phyloP scores from a whole-genome alignment of 164 flowering plant species.

The Berberis vulgaris region DNA sequence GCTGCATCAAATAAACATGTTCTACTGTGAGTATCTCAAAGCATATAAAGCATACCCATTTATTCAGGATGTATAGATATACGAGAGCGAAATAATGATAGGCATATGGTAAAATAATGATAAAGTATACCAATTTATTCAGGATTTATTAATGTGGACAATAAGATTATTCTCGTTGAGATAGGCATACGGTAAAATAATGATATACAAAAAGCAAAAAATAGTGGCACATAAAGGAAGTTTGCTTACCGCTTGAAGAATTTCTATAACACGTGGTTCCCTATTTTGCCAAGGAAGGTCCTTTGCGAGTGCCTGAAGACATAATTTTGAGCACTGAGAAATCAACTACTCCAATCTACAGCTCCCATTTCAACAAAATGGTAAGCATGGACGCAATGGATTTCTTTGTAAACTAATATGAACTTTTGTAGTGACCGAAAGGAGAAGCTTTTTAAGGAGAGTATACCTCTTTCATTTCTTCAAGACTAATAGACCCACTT shows the following conservation, averaged over 20 bases:
- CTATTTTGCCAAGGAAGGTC: constrained; percentile 93
- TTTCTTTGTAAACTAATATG: not conserved
- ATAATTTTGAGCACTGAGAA: not conserved
- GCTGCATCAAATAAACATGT: constrained; percentile 37
- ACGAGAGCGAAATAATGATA: too few relatives aligned
- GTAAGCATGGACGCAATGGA: not conserved
- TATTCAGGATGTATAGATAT: not conserved
- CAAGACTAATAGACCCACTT: constrained; percentile 90
- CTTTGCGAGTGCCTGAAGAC: constrained; percentile 85
- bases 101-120: too few relatives aligned
- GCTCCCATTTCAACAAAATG: not conserved
- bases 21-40: not conserved
- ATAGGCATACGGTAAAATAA: too few relatives aligned
- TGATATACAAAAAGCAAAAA: too few relatives aligned
- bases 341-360: not conserved
- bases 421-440: not conserved
- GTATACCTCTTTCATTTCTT: constrained; percentile 92
- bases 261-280: constrained; percentile 80
- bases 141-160: too few relatives aligned
- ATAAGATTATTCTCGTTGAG: too few relatives aligned
- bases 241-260: constrained; percentile 82
- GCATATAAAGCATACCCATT: not conserved
- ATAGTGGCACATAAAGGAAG: not conserved
- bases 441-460: constrained; percentile 2
- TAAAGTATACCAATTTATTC: too few relatives aligned